Evolutionary conservation across 2,329 filamentous ascomycete species (phyloP).

Genomic region (Xylariaceae sp.): DNA sequence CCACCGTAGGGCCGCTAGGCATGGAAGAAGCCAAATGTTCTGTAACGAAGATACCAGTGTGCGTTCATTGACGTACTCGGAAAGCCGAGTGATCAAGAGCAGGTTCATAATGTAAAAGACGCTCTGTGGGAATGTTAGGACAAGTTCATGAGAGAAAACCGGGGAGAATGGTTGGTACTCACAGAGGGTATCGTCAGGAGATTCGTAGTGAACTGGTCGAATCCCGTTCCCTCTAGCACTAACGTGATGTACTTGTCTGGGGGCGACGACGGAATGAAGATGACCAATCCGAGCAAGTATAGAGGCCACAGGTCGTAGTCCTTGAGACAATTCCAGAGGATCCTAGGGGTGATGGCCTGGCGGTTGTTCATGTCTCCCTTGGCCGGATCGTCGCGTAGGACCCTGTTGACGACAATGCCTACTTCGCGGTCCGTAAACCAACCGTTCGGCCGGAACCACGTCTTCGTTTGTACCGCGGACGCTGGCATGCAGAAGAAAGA

Average conservation of each 20-base stretch:
- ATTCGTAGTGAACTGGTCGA: constrained; percentile 52
- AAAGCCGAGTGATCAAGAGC: constrained; percentile 48
- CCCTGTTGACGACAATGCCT: constrained; percentile 55
- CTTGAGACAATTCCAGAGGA: constrained; percentile 46
- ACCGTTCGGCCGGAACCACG: constrained; percentile 46
- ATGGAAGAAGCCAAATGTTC: constrained; percentile 53
- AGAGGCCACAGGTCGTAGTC: constrained; percentile 57
- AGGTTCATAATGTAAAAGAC: constrained; percentile 49
- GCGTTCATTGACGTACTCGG: constrained; percentile 47
- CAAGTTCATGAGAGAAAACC: constrained; percentile 14
- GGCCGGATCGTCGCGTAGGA: constrained; percentile 53
- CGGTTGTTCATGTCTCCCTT: constrained; percentile 58
- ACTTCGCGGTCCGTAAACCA: constrained; percentile 58
- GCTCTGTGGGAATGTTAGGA: constrained; percentile 30
- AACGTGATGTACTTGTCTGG: constrained; percentile 49
- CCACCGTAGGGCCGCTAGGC: constrained; percentile 46
- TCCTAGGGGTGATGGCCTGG: constrained; percentile 45
- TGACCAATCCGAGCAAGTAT: constrained; percentile 47
- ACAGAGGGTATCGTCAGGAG: constrained; percentile 52
- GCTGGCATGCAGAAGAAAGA: constrained; percentile 53
- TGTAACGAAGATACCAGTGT: constrained; percentile 44
- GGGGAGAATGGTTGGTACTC: constrained; percentile 22
- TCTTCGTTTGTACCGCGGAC: constrained; percentile 45
- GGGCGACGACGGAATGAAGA: constrained; percentile 47
- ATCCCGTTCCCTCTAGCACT: constrained; percentile 47